Conservation (phyloP, 1,139 yeast genomes). For the Magnusiomyces tetraspermus region DNA sequence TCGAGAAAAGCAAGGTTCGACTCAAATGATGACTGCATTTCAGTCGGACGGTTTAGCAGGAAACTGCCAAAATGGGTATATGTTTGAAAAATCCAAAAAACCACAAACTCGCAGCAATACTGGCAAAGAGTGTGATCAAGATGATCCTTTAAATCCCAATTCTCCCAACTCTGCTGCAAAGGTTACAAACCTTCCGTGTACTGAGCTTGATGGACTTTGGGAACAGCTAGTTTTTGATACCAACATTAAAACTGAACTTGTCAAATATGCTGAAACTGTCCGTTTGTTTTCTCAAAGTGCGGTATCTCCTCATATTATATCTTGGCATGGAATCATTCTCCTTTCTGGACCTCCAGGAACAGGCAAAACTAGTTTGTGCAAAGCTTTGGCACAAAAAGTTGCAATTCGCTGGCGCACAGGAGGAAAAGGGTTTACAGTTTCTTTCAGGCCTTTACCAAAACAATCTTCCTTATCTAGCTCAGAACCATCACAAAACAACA, state of each 20-base stretch:
- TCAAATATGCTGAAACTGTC: background rate
- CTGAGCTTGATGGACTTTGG: conserved; percentile 3
- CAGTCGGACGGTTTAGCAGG: background rate
- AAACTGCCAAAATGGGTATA: background rate
- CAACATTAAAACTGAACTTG: background rate
- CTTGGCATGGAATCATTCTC: conserved; percentile 2
- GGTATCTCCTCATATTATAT: background rate
- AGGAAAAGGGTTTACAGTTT: background rate
- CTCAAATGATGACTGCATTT: background rate
- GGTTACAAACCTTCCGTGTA: background rate
- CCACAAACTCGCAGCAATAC: background rate
- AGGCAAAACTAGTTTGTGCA: background rate
- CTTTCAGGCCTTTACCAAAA: background rate
- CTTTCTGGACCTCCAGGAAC: conserved; percentile 1
- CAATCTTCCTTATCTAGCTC: background rate
- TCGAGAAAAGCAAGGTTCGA: background rate
- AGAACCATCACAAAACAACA: background rate
- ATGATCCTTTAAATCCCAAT: background rate
- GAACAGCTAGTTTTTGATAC: conserved; percentile 4
- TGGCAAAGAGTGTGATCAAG: background rate
- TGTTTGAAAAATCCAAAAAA: background rate
- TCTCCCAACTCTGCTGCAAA: background rate
- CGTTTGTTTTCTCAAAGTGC: background rate
- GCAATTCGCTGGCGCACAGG: background rate
- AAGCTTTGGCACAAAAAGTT: conserved; percentile 2